Base-by-base conservation (phyloP, 306 rosid species). In the Casuarina cunninghamiana region DNA sequence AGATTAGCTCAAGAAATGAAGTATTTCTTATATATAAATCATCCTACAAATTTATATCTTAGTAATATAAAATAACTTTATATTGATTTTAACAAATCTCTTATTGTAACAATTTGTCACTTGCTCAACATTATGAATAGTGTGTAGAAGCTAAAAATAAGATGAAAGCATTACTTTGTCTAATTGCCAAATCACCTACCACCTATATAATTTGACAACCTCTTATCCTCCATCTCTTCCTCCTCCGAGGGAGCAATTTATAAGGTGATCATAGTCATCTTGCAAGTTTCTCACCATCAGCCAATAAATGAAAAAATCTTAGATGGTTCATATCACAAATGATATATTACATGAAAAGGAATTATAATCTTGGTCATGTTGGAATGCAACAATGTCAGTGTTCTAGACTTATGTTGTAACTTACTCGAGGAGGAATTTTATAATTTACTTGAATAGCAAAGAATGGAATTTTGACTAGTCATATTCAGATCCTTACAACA, bases 271-370 rank as follows among this genome's bases (percentile, higher is more conserved):
- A 26, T 26, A 46, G 51, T 8, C 13, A 48, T 48, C 51, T 48
- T 10, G 2, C 37, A n/a, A 9, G 10, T 26, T 26, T 83, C 71
- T 21, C 72, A 11, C 70, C 55, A 77, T 54, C 37, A 32, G 69
- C 61, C 46, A 48, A 57, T 37, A 48, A 73, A 12, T 37, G 32
- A 67, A 39, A 45, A 43, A 77, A 73, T 8, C 41, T 57, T 74
- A 71, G 66, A 17, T 32, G 62, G 76, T 21, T n/a, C 7, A n/a
- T 43, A 19, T 57, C 19, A 57, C 2, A 57, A 26, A 57, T 57
- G 26, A n/a, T 57, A 9, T 6, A 35, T 57, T 6, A 4, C 11
- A 21, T n/a, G 21, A 19, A 32, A 57, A 57, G 63, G 63, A 19
- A 3, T 11, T 2, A 19, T 21, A 57, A 57, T 57, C 37, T 5